These are phyloP conservation scores for Fusarium palustre DNA, from an alignment of 2,329 filamentous ascomycete species.

Conservation along the genomic window DNA sequence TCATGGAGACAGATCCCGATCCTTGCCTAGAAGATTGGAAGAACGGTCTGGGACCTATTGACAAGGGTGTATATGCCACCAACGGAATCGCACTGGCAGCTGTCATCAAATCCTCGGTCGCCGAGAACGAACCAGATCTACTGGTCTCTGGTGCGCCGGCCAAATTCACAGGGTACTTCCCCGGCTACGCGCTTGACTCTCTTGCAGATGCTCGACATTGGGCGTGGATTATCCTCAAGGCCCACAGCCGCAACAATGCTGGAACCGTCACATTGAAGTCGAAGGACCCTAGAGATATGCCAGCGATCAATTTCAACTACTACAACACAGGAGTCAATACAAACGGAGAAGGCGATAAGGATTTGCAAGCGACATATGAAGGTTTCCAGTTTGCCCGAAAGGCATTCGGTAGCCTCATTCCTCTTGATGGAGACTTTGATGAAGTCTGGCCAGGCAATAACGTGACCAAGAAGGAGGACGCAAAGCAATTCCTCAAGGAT, in stretches of 20 bases:
- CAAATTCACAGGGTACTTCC: slow-evolving; percentile 68
- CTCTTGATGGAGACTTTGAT: slow-evolving; percentile 24
- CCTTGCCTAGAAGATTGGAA: slow-evolving; percentile 39
- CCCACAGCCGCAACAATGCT: slow-evolving; percentile 64
- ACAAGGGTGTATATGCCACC: slow-evolving; percentile 53
- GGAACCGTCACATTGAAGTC: slow-evolving; percentile 73
- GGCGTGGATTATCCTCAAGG: slow-evolving; percentile 63
- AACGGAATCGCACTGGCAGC: slow-evolving; percentile 67
- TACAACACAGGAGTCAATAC: slow-evolving; percentile 66
- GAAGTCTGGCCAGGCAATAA: slow-evolving; percentile 53
- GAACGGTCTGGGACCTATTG: slow-evolving; percentile 24
- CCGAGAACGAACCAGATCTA: slow-evolving; percentile 62
- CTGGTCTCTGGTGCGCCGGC: slow-evolving; percentile 67
- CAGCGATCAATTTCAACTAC: slow-evolving; percentile 72
- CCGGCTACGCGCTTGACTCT: slow-evolving; percentile 61
- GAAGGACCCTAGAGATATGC: slow-evolving; percentile 71
- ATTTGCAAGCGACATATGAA: slow-evolving; percentile 67
- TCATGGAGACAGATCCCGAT: slow-evolving; percentile 31
- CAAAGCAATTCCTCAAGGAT: slow-evolving; percentile 45
- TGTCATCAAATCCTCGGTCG: slow-evolving; percentile 50
- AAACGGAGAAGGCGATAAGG: slow-evolving; percentile 56
- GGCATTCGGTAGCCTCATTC: slow-evolving; percentile 46
- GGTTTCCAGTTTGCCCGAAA: slow-evolving; percentile 64
- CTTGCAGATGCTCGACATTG: slow-evolving; percentile 57
- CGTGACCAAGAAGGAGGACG: slow-evolving; percentile 52